Evolutionary conservation across 2,329 filamentous ascomycete genomes (phyloP).

Genomic region (Colletotrichum neosansevieriae): DNA sequence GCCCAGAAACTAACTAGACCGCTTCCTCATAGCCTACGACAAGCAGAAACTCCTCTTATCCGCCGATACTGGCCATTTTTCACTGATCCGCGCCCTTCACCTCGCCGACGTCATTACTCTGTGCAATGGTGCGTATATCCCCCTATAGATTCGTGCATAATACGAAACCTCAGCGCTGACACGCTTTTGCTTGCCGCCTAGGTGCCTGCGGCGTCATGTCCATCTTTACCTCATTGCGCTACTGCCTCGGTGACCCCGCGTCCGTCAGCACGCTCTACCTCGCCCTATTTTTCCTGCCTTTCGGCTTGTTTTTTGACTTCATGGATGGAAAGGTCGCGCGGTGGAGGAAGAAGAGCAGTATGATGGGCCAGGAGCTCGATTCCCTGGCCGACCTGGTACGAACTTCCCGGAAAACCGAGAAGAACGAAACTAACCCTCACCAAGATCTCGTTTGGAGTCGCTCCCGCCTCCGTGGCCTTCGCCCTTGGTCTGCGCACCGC

Average conservation of each 20-base stretch:
- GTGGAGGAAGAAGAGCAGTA: constrained; percentile 95
- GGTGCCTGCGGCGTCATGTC: constrained; percentile 86
- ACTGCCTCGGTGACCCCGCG: constrained; percentile 80
- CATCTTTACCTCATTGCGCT: constrained; percentile 93
- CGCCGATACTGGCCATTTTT: constrained; percentile 79
- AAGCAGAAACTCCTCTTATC: constrained; percentile 83
- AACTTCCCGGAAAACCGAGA: neutral
- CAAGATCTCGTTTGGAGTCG: constrained; percentile 94
- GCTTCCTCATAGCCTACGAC: constrained; percentile 66
- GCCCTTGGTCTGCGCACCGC: constrained; percentile 87
- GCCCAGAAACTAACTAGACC: constrained; percentile 1
- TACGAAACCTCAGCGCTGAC: constrained; percentile 17
- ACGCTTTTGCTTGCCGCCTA: neutral
- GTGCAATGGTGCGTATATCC: constrained; percentile 71
- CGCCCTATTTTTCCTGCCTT: constrained; percentile 88
- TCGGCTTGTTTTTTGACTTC: constrained; percentile 97
- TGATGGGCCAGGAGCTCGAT: constrained; percentile 98
- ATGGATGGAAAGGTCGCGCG: constrained; percentile 97
- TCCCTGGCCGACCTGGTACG: constrained; percentile 93
- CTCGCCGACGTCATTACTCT: constrained; percentile 88
- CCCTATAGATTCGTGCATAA: neutral
- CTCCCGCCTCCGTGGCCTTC: constrained; percentile 89
- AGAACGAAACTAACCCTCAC: neutral
- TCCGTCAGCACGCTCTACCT: constrained; percentile 80
- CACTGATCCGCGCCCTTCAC: constrained; percentile 76